Evolutionary conservation across 768 basidiomycete genomes (phyloP).

Genomic region (Boletus subcaerulescens): DNA sequence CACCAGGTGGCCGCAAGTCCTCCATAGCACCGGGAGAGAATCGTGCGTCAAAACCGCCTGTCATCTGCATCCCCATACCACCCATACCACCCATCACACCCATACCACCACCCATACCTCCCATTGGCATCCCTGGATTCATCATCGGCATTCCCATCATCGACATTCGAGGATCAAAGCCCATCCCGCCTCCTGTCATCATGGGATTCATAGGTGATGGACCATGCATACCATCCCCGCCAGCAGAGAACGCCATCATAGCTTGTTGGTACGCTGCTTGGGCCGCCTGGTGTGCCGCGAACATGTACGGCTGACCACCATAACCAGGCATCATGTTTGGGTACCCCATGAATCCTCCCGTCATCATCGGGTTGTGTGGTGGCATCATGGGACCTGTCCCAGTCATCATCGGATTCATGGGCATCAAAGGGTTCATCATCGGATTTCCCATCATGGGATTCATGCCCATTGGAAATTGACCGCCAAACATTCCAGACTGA

Average conservation of each 20-base stretch:
- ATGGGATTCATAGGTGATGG: slow-evolving; percentile 46
- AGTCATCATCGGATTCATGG: slow-evolving; percentile 57
- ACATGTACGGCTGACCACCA: slow-evolving; percentile 74
- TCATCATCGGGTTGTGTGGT: slow-evolving; percentile 48
- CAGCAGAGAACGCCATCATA: slow-evolving; percentile 81
- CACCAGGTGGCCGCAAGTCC: slow-evolving; percentile 29
- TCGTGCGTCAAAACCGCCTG: slow-evolving; percentile 60
- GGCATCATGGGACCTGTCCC: slow-evolving; percentile 51
- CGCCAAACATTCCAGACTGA: slow-evolving; percentile 74
- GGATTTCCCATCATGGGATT: slow-evolving; percentile 77
- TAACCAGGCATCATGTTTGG: slow-evolving; percentile 40
- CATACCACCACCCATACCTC: slow-evolving; percentile 41
- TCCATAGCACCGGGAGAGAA: slow-evolving; percentile 41
- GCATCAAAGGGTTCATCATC: slow-evolving; percentile 50
- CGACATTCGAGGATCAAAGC: slow-evolving; percentile 75
- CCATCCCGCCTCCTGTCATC: slow-evolving; percentile 55
- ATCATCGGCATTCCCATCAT: slow-evolving; percentile 80
- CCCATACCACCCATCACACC: slow-evolving; percentile 45
- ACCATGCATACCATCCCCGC: slow-evolving; percentile 49
- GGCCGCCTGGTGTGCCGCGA: slow-evolving; percentile 79
- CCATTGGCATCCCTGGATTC: slow-evolving; percentile 38
- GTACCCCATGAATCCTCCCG: slow-evolving; percentile 47
- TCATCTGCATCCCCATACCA: slow-evolving; percentile 54
- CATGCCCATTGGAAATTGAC: slow-evolving; percentile 41
- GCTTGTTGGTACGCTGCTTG: slow-evolving; percentile 87